Evolutionary conservation across 2,329 filamentous ascomycete species (phyloP), one percentile per base, ranked within the genome.

Genomic region (Fusarium gaditjirri): DNA sequence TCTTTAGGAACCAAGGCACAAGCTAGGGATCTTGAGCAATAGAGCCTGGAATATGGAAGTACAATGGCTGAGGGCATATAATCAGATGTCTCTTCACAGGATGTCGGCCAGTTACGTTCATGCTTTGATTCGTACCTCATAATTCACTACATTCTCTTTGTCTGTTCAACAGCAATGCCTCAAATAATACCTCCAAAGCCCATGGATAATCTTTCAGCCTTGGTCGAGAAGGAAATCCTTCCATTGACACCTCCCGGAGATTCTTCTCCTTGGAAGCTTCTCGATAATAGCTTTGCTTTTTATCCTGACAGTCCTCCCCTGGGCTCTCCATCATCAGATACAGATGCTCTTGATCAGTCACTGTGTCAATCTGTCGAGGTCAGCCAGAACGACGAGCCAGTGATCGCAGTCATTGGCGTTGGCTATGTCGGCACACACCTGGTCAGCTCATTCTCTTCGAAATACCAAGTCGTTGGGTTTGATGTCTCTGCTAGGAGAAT

Each of bases 401-500:
- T 82, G 6, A 80, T 87, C 8, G 85, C 84, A 39, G 81, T 87
- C 23, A 83, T 88, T 29, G 86, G 86, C 11, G 83, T 87, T n/a
- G 86, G 86, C 35, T 88, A 86, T 71, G 85, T 88, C 11, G 86
- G 86, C 8, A 80, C 81, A 27, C 83, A 87, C 60, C 82, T 87
- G 10, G 82, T 85, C 53, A 74, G 77, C 35, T 79, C 78, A 7
- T 87, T 87, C 70, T 79, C 81, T 2, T 75, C 63, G 8, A 69
- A 76, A n/a, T 86, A 81, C 72, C 64, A 77, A 21, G 80, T 86
- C 23, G 74, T 87, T n/a, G 86, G 82, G 16, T 87, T 83, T 70
- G 85, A 87, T 54, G 79, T 87, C 12, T 85, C 82, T 2, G 66
- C 78, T 13, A 61, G 76, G 17, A 81, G 84, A 19, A 67, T 85